Evolutionary conservation across 2,329 filamentous ascomycete genomes (phyloP), one percentile per base, ranked within the genome.

Genomic region (Ophiosphaerella herpotricha): DNA sequence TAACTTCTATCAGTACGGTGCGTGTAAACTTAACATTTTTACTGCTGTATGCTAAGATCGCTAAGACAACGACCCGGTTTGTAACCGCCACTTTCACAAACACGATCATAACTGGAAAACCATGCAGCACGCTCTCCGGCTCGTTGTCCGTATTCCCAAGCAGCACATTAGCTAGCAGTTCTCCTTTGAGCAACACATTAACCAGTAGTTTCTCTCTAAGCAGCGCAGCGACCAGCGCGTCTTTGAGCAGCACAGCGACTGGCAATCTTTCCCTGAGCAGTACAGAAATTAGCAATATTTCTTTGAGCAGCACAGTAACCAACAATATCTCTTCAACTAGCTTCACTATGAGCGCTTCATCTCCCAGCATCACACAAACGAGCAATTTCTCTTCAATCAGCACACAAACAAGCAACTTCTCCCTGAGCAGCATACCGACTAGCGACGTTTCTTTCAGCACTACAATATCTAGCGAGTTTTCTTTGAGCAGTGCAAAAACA

Each of bases 1-100:
- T 63, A 7, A 62, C 61, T 13, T 48, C 45, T 7, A 48, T 63
- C 14, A 56, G 58, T 35, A 46, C 55, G 8, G 69, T 71, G 57
- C 54, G 64, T 53, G 14, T 23, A 16, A 16, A 34, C 31, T 18
- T 14, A 9, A 23, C 8, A 34, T 12, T 26, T 21, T 14, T 16
- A 16, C 16, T 9, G 3, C 8, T 9, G 4, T 23, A 11, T n/a
- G 24, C 54, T 60, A 5, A 65, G 12, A 7, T 16, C 18, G 2
- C 11, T 2, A 29, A 66, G 60, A 54, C 50, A 12, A 50, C 54
- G 8, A 62, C 54, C 1, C 29, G 46, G 14, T 64, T 54, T 9
- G 36, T 50, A 21, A 58, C 51, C 13, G 54, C 54, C 6, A 57
- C 51, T 3, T 35, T 51, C 35, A 57, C 54, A 2, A 44, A 52